Evolutionary conservation across 108 stramenopile genomes (phyloP).

Genomic region (Cyclotella cryptica): DNA sequence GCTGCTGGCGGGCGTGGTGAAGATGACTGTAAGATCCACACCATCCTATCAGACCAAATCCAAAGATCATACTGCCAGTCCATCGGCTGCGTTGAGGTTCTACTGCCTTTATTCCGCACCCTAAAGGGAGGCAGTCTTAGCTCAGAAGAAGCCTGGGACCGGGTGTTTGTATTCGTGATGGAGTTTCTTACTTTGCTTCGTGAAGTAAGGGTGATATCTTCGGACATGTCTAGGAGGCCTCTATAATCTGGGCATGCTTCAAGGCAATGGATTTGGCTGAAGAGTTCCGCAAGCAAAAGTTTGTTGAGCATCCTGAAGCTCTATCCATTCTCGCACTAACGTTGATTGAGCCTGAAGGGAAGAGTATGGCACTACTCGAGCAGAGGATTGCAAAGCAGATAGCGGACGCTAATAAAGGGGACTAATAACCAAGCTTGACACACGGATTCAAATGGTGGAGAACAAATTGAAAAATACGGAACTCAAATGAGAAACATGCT

Average conservation of each 20-base stretch:
- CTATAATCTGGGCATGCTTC: slow-evolving; percentile 9
- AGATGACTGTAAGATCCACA: not conserved
- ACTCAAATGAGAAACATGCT: slow-evolving; percentile 2
- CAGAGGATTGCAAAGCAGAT: not conserved
- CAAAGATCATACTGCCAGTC: not conserved
- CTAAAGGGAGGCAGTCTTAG: not conserved
- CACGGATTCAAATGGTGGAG: slow-evolving; percentile 5
- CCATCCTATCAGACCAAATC: not conserved
- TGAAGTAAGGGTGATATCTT: not conserved
- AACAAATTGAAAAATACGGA: slow-evolving; percentile 8
- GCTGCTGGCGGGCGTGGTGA: not conserved
- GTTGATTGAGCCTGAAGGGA: slow-evolving; percentile 11
- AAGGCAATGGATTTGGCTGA: slow-evolving; percentile 4
- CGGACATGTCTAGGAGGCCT: not conserved
- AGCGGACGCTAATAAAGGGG: not conserved
- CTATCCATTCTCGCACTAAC: not conserved
- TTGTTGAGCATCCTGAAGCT: not conserved
- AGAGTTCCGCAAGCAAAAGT: slow-evolving; percentile 4
- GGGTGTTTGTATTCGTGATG: slow-evolving; percentile 8
- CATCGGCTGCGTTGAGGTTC: not conserved
- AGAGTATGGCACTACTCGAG: not conserved
- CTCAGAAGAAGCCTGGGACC: slow-evolving; percentile 2
- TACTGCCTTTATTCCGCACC: not conserved
- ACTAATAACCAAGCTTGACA: not conserved
- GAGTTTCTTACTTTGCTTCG: not conserved